Conservation (phyloP, 2,329 filamentous ascomycete genomes). For the Nannizzia gypsea region DNA sequence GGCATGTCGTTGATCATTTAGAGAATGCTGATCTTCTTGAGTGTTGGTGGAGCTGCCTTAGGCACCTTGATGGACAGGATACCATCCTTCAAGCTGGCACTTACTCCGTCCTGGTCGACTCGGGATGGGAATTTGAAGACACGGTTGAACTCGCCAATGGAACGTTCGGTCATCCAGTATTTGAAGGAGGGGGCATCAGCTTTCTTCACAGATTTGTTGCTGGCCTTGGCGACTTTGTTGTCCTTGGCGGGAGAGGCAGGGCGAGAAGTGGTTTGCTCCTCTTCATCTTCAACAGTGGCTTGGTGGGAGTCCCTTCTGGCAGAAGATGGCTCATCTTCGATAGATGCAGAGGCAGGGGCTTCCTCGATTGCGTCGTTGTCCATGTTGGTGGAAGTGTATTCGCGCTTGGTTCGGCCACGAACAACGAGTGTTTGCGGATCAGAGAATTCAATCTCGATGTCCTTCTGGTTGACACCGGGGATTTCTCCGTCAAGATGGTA, state of each 20-base stretch:
- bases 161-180: conserved; percentile 49
- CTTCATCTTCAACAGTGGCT: conserved; percentile 45
- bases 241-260: conserved; percentile 11
- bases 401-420: conserved; percentile 29
- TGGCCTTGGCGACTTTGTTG: conserved; percentile 20
- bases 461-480: conserved; percentile 32
- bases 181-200: conserved; percentile 18
- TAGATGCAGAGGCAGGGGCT: conserved; percentile 8
- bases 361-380: conserved; percentile 12
- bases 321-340: conserved; percentile 16
- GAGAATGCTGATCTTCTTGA: conserved; percentile 42
- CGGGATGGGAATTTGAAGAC: conserved; percentile 45
- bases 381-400: conserved; percentile 19
- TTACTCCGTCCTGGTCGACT: conserved; percentile 48
- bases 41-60: conserved; percentile 39
- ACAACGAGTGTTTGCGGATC: conserved; percentile 35
- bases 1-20: background rate
- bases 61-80: conserved; percentile 46
- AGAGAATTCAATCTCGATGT: conserved; percentile 37
- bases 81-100: conserved; percentile 48
- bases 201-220: conserved; percentile 15
- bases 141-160: conserved; percentile 46
- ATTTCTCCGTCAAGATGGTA: conserved; percentile 38
- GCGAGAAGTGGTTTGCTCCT: conserved; percentile 18
- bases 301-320: conserved; percentile 24